These are phyloP conservation scores for Deakozyma indianensis DNA, from an alignment of 805 yeast species.

Conservation along the genomic window DNA sequence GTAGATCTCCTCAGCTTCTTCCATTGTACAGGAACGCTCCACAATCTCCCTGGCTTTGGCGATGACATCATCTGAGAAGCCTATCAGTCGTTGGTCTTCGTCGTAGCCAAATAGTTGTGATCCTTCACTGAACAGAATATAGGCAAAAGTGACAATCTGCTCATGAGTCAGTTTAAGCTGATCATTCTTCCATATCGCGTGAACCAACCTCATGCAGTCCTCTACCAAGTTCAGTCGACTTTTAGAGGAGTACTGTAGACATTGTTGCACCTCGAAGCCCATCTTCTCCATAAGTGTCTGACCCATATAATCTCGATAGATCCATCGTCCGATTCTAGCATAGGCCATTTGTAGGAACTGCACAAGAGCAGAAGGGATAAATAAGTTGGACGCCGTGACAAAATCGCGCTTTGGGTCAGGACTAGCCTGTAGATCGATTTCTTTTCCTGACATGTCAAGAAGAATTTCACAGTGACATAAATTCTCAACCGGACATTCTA, in stretches of 20 bases:
- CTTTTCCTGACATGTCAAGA: background rate
- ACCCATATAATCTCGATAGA: background rate
- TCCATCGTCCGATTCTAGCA: background rate
- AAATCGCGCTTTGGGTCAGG: background rate
- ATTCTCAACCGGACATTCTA: background rate
- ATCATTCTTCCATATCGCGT: conserved; percentile 7
- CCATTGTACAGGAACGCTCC: conserved; percentile 53
- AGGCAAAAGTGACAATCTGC: conserved; percentile 13
- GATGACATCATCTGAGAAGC: conserved; percentile 46
- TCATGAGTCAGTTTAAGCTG: conserved; percentile 10
- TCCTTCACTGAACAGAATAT: conserved; percentile 14
- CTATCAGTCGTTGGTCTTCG: conserved; percentile 43
- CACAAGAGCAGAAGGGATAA: background rate
- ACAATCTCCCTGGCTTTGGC: conserved; percentile 59
- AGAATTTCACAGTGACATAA: background rate
- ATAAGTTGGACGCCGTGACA: background rate
- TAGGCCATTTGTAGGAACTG: background rate
- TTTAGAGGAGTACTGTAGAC: background rate
- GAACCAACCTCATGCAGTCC: conserved; percentile 7
- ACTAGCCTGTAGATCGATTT: background rate
- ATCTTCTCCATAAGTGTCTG: background rate
- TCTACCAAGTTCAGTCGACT: conserved; percentile 4
- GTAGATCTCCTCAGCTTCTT: conserved; percentile 66
- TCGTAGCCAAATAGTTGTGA: conserved; percentile 4
- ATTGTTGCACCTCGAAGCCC: background rate